Evolutionary conservation across 176 grass and related monocot genomes (phyloP).

Genomic region (maize (Zea mays)): Zm-B73-REFERENCE-NAM-5.0 NC_050097.1:6760001-6760500

Average conservation of each 20-base stretch:
- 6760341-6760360: conserved; percentile 71
- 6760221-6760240: conserved; percentile 64
- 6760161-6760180: conserved; percentile 53
- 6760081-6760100: conserved; percentile 35
- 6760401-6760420: conserved; percentile 75
- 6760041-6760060: conserved; percentile 81
- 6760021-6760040: conserved; percentile 68
- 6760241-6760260: conserved; percentile 21
- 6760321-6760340: conserved; percentile 60
- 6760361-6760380: conserved; percentile 71
- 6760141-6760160: conserved; percentile 68
- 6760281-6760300: not conserved
- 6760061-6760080: conserved; percentile 70
- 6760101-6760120: conserved; percentile 77
- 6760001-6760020: conserved; percentile 86
- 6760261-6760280: not conserved
- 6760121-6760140: conserved; percentile 68
- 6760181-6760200: conserved; percentile 58
- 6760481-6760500: not conserved
- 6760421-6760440: conserved; percentile 53
- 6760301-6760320: conserved; percentile 79
- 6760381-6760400: conserved; percentile 68
- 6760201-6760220: conserved; percentile 92
- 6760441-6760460: conserved; percentile 70
- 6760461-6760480: conserved; percentile 41